phyloP scores from a whole-genome alignment of 192 early-diverging fungal species.

The Coemansia sp. region DNA sequence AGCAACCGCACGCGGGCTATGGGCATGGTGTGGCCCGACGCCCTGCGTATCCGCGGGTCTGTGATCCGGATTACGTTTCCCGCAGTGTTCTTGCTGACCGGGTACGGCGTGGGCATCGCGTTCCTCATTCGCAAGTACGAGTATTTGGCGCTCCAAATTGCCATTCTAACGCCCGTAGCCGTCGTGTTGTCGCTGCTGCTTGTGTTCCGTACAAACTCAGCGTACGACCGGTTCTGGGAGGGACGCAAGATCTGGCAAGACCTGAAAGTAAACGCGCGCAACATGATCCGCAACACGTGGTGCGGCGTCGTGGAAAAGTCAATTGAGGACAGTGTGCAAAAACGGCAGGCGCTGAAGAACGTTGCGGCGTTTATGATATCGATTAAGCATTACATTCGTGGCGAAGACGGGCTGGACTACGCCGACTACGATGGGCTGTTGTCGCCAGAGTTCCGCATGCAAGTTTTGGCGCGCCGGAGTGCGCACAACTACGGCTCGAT shows the following conservation, averaged over 20 bases:
- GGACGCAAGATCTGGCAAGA: slow-evolving; percentile 81
- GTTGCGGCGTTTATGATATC: slow-evolving; percentile 76
- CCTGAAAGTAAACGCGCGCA: slow-evolving; percentile 67
- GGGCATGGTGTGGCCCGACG: slow-evolving; percentile 39
- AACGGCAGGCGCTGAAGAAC: slow-evolving; percentile 74
- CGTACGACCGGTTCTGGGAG: slow-evolving; percentile 84
- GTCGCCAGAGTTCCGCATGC: slow-evolving; percentile 48
- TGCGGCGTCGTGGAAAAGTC: slow-evolving; percentile 59
- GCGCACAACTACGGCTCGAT: slow-evolving; percentile 40
- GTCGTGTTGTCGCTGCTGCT: slow-evolving; percentile 57
- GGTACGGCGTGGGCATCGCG: slow-evolving; percentile 51
- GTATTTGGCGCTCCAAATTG: slow-evolving; percentile 32
- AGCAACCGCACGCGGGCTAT: slow-evolving; percentile 35
- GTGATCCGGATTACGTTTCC: slow-evolving; percentile 49
- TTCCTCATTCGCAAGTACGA: slow-evolving; percentile 35
- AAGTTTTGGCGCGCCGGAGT: slow-evolving; percentile 30
- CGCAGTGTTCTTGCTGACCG: slow-evolving; percentile 39
- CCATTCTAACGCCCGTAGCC: slow-evolving; percentile 52
- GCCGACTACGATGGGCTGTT: slow-evolving; percentile 67
- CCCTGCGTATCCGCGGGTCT: slow-evolving; percentile 48
- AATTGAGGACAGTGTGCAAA: slow-evolving; percentile 48
- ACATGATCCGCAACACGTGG: slow-evolving; percentile 78
- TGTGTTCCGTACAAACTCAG: slow-evolving; percentile 59
- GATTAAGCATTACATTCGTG: slow-evolving; percentile 82
- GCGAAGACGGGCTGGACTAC: slow-evolving; percentile 66